Conservation (phyloP, 441 rosid genomes). For the Erodium texanum region DNA sequence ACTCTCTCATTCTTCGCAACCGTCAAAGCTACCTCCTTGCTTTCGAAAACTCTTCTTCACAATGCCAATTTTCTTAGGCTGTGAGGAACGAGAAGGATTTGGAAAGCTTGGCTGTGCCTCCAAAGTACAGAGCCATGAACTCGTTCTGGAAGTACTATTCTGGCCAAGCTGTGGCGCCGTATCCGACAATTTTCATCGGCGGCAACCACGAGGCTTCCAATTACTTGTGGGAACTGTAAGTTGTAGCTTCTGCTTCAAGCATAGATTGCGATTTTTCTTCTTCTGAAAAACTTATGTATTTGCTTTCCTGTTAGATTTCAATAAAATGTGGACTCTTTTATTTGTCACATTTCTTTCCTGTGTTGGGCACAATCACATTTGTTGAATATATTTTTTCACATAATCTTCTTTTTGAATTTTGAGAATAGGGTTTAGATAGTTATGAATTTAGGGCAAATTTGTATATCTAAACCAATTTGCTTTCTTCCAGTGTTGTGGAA, state of each 20-base stretch:
- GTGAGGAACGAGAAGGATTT: conserved; percentile 75
- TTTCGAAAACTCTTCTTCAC: neutral
- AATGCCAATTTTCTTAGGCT: conserved; percentile 27
- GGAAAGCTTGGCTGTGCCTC: conserved; percentile 73
- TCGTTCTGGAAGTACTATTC: conserved; percentile 91
- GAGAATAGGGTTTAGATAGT: neutral
- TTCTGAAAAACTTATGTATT: too few relatives aligned
- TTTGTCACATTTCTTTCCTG: neutral
- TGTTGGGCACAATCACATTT: too few relatives aligned
- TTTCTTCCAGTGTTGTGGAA: too few relatives aligned
- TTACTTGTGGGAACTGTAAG: conserved; percentile 85
- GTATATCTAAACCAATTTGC: too few relatives aligned
- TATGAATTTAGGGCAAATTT: neutral
- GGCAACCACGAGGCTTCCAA: conserved; percentile 97
- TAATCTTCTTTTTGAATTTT: neutral
- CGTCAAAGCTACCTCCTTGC: neutral
- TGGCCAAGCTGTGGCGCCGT: conserved; percentile 63
- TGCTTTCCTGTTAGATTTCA: too few relatives aligned
- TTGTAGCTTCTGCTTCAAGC: neutral
- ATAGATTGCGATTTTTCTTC: neutral
- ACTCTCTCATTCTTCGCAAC: neutral
- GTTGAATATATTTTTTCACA: neutral
- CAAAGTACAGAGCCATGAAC: conserved; percentile 62
- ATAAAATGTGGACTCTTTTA: neutral
- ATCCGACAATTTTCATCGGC: conserved; percentile 86